Evolutionary conservation across 2,329 filamentous ascomycete species (phyloP).

Genomic region (Apiospora marii): DNA sequence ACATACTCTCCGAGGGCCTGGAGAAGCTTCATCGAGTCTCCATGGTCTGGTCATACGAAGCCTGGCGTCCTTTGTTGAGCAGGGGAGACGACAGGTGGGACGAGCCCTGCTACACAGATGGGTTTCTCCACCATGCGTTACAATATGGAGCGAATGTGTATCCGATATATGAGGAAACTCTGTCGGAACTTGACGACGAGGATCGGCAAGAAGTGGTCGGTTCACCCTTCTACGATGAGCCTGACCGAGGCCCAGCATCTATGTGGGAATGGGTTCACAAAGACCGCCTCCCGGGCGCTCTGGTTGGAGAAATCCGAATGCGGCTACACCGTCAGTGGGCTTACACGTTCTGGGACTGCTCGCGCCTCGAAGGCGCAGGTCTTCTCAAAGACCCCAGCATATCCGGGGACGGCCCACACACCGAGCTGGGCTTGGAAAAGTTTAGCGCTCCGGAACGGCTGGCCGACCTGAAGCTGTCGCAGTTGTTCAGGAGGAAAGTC

Average conservation of each 20-base stretch:
- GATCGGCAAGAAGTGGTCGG: background rate
- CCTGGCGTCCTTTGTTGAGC: background rate
- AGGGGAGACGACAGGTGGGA: background rate
- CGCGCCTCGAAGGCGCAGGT: background rate
- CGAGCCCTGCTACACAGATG: background rate
- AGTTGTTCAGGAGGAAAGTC: too few relatives aligned
- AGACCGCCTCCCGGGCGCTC: background rate
- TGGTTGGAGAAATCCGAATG: background rate
- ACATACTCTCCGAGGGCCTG: background rate
- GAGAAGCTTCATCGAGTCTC: background rate
- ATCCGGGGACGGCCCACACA: background rate
- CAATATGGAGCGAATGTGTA: background rate
- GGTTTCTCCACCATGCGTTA: background rate
- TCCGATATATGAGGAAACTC: background rate
- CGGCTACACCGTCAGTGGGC: background rate
- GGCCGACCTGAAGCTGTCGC: background rate
- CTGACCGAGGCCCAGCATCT: background rate
- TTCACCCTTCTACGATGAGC: background rate
- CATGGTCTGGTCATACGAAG: background rate
- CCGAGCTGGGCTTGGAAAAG: background rate
- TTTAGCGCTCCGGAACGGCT: background rate
- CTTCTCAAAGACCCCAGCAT: background rate
- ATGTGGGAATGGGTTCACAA: background rate
- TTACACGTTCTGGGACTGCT: background rate
- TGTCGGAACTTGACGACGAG: background rate